Conservation (phyloP, 192 early-diverging fungal species). For the Lobosporangium transversale region DNA sequence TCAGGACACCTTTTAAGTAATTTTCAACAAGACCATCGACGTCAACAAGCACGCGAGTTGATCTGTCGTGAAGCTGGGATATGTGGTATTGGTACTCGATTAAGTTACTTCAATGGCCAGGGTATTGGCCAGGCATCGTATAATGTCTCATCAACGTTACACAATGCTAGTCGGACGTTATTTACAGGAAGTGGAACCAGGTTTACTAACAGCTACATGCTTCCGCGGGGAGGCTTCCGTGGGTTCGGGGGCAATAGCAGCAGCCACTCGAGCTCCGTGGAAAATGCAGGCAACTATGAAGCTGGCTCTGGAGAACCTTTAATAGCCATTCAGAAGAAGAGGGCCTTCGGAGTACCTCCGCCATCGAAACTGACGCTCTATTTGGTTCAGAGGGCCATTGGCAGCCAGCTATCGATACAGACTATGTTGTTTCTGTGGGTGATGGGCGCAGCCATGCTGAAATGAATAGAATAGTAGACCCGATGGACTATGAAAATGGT, state of each 20-base stretch:
- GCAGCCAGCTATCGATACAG: neutral
- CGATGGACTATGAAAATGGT: neutral
- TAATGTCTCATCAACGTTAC: slow-evolving; percentile 33
- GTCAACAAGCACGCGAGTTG: slow-evolving; percentile 33
- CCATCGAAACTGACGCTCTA: neutral
- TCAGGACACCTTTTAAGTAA: neutral
- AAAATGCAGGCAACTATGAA: neutral
- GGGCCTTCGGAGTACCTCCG: slow-evolving; percentile 1
- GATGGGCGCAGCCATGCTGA: neutral
- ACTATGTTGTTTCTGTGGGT: neutral
- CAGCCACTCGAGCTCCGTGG: slow-evolving; percentile 12
- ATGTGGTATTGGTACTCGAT: slow-evolving; percentile 31
- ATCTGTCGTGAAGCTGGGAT: slow-evolving; percentile 39
- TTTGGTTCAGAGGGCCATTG: neutral
- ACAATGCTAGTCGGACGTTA: slow-evolving; percentile 23
- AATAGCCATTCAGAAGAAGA: slow-evolving; percentile 1
- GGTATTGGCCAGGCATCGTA: slow-evolving; percentile 33
- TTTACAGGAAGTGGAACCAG: slow-evolving; percentile 45
- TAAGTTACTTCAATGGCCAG: slow-evolving; percentile 25
- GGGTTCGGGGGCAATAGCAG: slow-evolving; percentile 44
- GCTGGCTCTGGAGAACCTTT: slow-evolving; percentile 14
- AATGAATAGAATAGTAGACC: too few relatives aligned
- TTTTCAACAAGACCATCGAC: neutral
- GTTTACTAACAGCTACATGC: slow-evolving; percentile 39
- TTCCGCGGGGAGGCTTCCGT: slow-evolving; percentile 42